phyloP scores from a whole-genome alignment of 2,329 filamentous ascomycete genomes.

The Diaporthe vexans region DNA sequence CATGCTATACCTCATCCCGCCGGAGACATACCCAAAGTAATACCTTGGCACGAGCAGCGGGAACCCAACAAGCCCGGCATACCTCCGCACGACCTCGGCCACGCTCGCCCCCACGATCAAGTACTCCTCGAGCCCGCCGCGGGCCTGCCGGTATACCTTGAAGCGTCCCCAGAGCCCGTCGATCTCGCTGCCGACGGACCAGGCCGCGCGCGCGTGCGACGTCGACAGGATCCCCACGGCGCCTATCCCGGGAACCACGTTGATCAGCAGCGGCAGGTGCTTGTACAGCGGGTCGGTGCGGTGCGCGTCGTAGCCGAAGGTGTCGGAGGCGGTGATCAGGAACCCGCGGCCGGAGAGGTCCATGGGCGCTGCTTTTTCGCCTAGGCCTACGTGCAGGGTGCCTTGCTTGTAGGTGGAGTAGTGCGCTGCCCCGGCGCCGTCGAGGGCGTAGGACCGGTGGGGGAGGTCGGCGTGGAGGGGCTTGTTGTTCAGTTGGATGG shows the following conservation, averaged over 20 bases:
- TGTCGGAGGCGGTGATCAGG: constrained; percentile 77
- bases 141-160: constrained; percentile 81
- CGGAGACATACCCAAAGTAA: constrained; percentile 80
- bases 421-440: constrained; percentile 73
- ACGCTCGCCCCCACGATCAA: constrained; percentile 76
- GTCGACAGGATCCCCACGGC: constrained; percentile 79
- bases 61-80: constrained; percentile 77
- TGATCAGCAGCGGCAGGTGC: constrained; percentile 80
- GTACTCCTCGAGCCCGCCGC: constrained; percentile 80
- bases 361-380: constrained; percentile 81
- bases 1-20: constrained; percentile 70
- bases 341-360: constrained; percentile 77
- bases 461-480: constrained; percentile 73
- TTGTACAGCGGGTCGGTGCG: constrained; percentile 82
- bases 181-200: constrained; percentile 78
- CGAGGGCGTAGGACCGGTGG: constrained; percentile 71
- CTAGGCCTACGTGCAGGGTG: constrained; percentile 77
- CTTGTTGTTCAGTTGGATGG: constrained; percentile 63
- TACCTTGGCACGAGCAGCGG: constrained; percentile 78
- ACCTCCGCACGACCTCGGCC: constrained; percentile 74
- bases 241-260: constrained; percentile 69
- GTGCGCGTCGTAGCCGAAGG: constrained; percentile 80
- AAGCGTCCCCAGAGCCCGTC: constrained; percentile 82
- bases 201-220: constrained; percentile 73
- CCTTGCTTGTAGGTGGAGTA: constrained; percentile 74